Conservation (phyloP, 108 stramenopile species). For the Cyclotella choctawhatcheeana region DNA sequence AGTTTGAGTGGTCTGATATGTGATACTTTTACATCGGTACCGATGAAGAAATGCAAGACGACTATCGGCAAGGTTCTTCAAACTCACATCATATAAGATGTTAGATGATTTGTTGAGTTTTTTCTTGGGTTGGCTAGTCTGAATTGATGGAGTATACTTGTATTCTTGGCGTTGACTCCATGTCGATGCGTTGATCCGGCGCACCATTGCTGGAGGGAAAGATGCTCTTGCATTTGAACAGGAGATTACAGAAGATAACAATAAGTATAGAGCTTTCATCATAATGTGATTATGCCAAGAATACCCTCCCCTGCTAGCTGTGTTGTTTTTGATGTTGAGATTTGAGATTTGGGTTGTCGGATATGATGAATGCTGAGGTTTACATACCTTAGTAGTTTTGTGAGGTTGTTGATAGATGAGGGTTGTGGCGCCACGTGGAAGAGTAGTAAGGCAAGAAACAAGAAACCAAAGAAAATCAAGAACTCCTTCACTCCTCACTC, state of each 20-base stretch:
- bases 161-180: background rate
- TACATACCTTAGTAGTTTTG: too few species aligned
- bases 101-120: background rate
- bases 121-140: background rate
- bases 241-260: background rate
- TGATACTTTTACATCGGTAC: background rate
- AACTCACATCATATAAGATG: background rate
- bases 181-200: background rate
- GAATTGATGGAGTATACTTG: background rate
- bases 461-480: too few species aligned
- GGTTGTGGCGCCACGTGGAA: too few species aligned
- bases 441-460: too few species aligned
- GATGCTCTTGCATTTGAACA: background rate
- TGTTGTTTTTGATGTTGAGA: too few species aligned
- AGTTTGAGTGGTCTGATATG: background rate
- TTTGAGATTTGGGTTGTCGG: too few species aligned
- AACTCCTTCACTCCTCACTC: too few species aligned
- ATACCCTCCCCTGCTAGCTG: too few species aligned
- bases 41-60: conserved; percentile 2
- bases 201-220: background rate
- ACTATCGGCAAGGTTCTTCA: background rate
- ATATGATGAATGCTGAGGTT: too few species aligned
- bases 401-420: too few species aligned
- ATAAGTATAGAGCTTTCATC: background rate
- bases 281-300: background rate